Evolutionary conservation across 768 basidiomycete species (phyloP), one percentile per base, ranked within the genome.

Genomic region (Rhizopogon roseolus): DNA sequence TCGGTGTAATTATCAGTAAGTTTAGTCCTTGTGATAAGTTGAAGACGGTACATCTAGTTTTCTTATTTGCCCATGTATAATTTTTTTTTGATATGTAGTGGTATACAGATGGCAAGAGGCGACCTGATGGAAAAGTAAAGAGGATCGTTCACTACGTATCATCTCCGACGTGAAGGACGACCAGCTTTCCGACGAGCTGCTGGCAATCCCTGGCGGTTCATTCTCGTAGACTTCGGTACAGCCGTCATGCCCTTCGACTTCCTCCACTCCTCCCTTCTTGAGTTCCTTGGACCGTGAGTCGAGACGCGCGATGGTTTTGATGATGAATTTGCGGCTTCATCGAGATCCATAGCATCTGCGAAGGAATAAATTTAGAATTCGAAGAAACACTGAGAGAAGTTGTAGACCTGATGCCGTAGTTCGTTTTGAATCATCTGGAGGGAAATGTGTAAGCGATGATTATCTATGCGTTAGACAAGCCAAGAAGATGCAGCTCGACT

Each of bases 211-310:
- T 90, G 86, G 37, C 84, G 77, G 62, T 88, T 90, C 76, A 85
- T 78, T 34, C 79, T 81, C 39, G 66, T 73, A 8, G 76, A 65
- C 56, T 74, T 75, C 7, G 80, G 75, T 58, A 79, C 66, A 25
- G 82, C 70, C 7, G 73, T 63, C 68, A 90, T 63, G 29, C 93
- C 93, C 66, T 93, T 95, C 22, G 91, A 86, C 53, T 71, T 72
- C 65, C 91, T 75, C 93, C 93, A 95, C 59, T 83, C 76, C 65
- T 93, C 92, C 57, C 89, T 77, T 55, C 93, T 75, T 45, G 89
- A 88, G 48, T 77, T 74, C 32, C 91, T 82, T 3, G 85, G 80
- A 11, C 92, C 93, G 61, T 93, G 90, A 3, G 93, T 95, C 8
- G 92, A 93, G 57, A 93, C 76, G 19, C 65, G 66, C 46, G 65